Evolutionary conservation across 2,329 filamentous ascomycete species (phyloP), one percentile per base, ranked within the genome.

Genomic region (Colletotrichum higginsianum): DNA sequence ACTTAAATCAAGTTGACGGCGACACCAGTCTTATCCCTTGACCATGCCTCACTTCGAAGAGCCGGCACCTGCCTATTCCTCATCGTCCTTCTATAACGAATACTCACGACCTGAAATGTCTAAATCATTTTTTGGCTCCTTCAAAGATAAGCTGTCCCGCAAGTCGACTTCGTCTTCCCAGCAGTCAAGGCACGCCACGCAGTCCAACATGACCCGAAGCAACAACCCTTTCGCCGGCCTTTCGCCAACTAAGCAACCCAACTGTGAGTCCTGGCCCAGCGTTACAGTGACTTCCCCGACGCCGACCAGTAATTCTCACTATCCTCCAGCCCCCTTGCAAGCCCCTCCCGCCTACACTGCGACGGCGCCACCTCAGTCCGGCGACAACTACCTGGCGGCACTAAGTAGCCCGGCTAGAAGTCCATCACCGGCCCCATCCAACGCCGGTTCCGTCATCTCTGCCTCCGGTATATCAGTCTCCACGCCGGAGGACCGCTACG

Each of bases 401-500:
- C 68, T 66, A 16, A 55, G 42, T 53, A 26, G 40, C 46, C 63
- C 58, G 30, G 55, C 55, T 47, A 70, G 70, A 53, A 75, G 63
- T 61, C 62, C 63, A 61, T 73, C 60, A n/a, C 74, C 75, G 9
- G 53, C 67, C 61, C 75, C 75, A 55, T 79, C 77, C 16, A 57
- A 74, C 47, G 53, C 65, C 11, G 30, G 47, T 23, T 63, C 69
- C 26, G 44, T 72, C 65, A 69, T 40, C 2, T 69, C 69, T 11
- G n/a, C 72, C 55, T 75, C 75, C 15, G 64, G 74, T 18, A 73
- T 78, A n/a, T 79, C 75, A 53, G 75, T 84, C 72, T 80, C 79
- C 8, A 81, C 80, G 11, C 81, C 82, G 26, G 91, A 94, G 75
- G 92, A 94, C 76, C 88, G 86, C 2, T 96, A 94, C 79, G 88